Conservation (phyloP, 2,329 filamentous ascomycete species). For the Grosmannia serpens region DNA sequence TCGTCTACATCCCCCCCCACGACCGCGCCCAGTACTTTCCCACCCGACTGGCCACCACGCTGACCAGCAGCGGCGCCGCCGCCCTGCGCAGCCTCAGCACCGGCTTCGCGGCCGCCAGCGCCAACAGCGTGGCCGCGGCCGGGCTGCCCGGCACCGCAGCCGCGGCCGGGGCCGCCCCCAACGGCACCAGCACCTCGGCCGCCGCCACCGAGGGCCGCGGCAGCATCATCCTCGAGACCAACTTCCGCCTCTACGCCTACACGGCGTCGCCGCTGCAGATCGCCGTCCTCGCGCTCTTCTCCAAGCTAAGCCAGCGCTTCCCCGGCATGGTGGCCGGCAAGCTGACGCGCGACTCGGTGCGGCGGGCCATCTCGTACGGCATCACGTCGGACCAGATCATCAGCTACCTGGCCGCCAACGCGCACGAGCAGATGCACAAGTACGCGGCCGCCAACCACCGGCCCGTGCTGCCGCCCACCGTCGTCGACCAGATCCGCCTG, state of each 20-base stretch:
- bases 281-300: constrained; percentile 82
- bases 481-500: constrained; percentile 91
- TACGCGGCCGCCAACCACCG: constrained; percentile 43
- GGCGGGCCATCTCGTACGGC: constrained; percentile 73
- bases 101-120: constrained; percentile 7
- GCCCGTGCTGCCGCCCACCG: constrained; percentile 81
- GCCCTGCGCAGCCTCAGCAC: constrained; percentile 30
- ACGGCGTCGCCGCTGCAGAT: constrained; percentile 91
- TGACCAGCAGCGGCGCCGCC: constrained; percentile 62
- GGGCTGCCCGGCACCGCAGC: neutral
- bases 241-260: constrained; percentile 95
- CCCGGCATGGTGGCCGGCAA: constrained; percentile 90
- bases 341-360: constrained; percentile 78
- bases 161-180: constrained; percentile 10
- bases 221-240: constrained; percentile 94
- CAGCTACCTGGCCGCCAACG: constrained; percentile 80
- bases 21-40: constrained; percentile 62
- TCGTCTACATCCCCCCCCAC: constrained; percentile 61
- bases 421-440: constrained; percentile 85
- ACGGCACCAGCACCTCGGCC: neutral
- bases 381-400: constrained; percentile 96
- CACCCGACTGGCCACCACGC: constrained; percentile 83
- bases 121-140: neutral
- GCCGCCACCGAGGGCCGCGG: constrained; percentile 45
- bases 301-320: constrained; percentile 78